Conservation (phyloP, 192 early-diverging fungal species). For the Coemansia sp. region DNA sequence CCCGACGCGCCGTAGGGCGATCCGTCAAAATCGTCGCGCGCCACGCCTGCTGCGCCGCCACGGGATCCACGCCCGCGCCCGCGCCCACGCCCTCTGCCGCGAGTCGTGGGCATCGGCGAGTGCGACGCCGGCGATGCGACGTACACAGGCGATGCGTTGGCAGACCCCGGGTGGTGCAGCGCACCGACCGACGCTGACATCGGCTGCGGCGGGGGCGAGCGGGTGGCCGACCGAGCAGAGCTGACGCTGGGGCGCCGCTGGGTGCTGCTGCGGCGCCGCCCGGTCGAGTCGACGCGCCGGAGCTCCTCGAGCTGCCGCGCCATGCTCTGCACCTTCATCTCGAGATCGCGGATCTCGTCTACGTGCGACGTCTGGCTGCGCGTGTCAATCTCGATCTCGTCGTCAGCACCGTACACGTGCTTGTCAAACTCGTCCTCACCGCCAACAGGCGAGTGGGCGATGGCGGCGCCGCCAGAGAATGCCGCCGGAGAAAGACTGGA, state of each 20-base stretch:
- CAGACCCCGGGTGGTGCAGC: constrained; percentile 13
- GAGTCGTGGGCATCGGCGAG: constrained; percentile 1
- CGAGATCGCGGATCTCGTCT: constrained; percentile 47
- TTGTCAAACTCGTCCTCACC: constrained; percentile 50
- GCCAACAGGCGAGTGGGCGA: constrained; percentile 40
- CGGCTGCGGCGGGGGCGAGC: constrained; percentile 26
- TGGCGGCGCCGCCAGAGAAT: constrained; percentile 22
- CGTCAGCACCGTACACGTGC: constrained; percentile 40
- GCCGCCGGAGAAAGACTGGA: constrained; percentile 30
- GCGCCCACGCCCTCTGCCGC: constrained; percentile 17
- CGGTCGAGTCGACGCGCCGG: constrained; percentile 19
- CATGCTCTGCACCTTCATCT: constrained; percentile 48
- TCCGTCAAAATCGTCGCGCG: constrained; percentile 20
- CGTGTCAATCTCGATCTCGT: constrained; percentile 40
- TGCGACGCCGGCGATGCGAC: constrained; percentile 24
- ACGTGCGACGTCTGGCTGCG: constrained; percentile 32
- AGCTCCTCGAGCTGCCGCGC: constrained; percentile 51
- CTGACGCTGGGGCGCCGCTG: constrained; percentile 46
- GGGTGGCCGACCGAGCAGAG: constrained; percentile 40
- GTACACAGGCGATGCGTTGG: constrained; percentile 21
- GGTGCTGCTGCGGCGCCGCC: constrained; percentile 38
- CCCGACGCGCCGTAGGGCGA: constrained; percentile 1
- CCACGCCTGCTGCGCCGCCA: constrained; percentile 24
- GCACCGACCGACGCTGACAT: constrained; percentile 26
- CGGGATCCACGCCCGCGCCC: constrained; percentile 41